Evolutionary conservation across 768 basidiomycete genomes (phyloP).

Genomic region (Pulveroboletus ravenelii): DNA sequence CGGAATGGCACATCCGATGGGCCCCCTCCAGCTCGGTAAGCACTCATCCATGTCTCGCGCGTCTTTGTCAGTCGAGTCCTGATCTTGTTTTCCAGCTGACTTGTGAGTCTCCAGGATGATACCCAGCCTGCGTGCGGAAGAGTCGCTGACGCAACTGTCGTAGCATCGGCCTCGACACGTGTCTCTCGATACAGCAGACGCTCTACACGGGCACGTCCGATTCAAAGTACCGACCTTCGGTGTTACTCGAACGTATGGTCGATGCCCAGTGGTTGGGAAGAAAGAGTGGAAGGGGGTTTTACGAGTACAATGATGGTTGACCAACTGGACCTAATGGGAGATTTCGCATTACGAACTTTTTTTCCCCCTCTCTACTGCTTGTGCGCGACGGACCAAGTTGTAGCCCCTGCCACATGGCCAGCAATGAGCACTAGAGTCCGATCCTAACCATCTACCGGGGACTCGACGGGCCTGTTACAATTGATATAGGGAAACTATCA

Average conservation of each 20-base stretch:
- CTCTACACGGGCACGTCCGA: constrained; percentile 87
- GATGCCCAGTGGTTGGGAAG: constrained; percentile 91
- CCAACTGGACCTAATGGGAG: background rate
- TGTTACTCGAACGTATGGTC: constrained; percentile 92
- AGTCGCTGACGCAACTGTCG: background rate
- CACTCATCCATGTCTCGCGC: background rate
- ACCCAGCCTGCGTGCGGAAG: no score
- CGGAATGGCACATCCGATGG: constrained; percentile 96
- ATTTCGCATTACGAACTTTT: background rate
- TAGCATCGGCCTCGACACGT: constrained; percentile 97
- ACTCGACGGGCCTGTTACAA: no score
- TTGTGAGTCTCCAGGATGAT: constrained; percentile 21
- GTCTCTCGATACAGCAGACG: constrained; percentile 88
- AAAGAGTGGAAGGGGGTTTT: constrained; percentile 94
- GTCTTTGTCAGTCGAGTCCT: background rate
- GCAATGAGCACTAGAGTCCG: no score
- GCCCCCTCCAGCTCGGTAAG: constrained; percentile 80
- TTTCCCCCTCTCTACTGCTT: background rate
- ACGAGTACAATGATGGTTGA: constrained; percentile 58
- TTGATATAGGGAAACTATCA: no score
- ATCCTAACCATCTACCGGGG: no score
- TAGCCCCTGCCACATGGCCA: no score
- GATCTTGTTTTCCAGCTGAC: constrained; percentile 21
- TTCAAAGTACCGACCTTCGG: constrained; percentile 89
- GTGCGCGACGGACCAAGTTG: background rate